These are phyloP conservation scores for Agaricus sinodeliciosus DNA, from an alignment of 768 basidiomycete species.

Conservation along the genomic window DNA sequence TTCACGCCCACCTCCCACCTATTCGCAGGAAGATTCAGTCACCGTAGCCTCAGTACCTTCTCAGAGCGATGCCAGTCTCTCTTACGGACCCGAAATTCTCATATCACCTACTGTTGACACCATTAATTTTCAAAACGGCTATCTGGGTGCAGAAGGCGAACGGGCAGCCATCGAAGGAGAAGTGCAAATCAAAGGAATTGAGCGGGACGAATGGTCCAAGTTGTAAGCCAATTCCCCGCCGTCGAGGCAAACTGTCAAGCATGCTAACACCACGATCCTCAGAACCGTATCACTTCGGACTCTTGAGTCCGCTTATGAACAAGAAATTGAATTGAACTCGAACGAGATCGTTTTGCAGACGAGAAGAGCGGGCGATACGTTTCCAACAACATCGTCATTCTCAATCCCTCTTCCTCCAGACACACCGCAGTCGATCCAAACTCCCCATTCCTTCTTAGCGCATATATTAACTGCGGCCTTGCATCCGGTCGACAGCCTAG, in stretches of 20 bases:
- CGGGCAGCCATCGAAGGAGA: slow-evolving; percentile 83
- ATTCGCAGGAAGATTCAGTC: slow-evolving; percentile 43
- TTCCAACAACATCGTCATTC: slow-evolving; percentile 70
- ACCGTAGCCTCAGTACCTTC: slow-evolving; percentile 14
- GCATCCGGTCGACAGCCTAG: slow-evolving; percentile 36
- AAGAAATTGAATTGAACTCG: slow-evolving; percentile 59
- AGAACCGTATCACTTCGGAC: slow-evolving; percentile 65
- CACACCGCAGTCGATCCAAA: slow-evolving; percentile 78
- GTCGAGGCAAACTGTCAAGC: neutral
- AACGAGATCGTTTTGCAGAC: slow-evolving; percentile 53
- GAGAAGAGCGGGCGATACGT: slow-evolving; percentile 26
- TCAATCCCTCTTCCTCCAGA: slow-evolving; percentile 74
- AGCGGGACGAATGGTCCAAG: slow-evolving; percentile 52
- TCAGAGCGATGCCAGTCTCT: slow-evolving; percentile 15
- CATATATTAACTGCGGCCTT: slow-evolving; percentile 68
- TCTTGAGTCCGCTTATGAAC: slow-evolving; percentile 54
- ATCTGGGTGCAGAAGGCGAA: slow-evolving; percentile 78
- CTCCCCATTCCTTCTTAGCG: slow-evolving; percentile 63
- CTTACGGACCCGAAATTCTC: slow-evolving; percentile 53
- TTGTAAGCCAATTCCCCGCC: slow-evolving; percentile 48
- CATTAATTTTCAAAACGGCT: slow-evolving; percentile 81
- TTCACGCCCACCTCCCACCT: slow-evolving; percentile 49
- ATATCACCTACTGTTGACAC: slow-evolving; percentile 67
- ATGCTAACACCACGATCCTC: slow-evolving; percentile 12
- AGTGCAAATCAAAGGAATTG: slow-evolving; percentile 72